A percentile compares a stretch with the other conserved stretches of the same genome.
Evolutionary conservation across 2,329 filamentous ascomycete species (phyloP).

Genomic region (Diaporthe aspalathi): DNA sequence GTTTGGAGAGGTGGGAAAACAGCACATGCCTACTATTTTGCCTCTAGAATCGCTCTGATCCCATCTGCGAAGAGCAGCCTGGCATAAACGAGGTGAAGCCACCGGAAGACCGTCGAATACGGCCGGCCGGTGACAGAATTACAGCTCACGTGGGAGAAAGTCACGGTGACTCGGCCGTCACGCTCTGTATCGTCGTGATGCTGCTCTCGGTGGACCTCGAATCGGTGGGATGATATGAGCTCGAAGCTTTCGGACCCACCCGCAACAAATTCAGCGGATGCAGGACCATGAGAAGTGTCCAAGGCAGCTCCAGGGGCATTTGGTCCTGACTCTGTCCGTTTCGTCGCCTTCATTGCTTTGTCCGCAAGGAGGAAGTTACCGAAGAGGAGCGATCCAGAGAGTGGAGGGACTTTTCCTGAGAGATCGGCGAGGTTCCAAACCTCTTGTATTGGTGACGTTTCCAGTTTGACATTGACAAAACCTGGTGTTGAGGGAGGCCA

Average conservation of each 20-base stretch:
- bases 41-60: constrained; percentile 7
- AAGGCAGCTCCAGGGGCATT: neutral
- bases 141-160: constrained; percentile 26
- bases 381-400: constrained; percentile 20
- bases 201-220: constrained; percentile 12
- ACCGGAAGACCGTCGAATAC: neutral
- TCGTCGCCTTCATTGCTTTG: neutral
- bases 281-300: neutral
- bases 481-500: neutral
- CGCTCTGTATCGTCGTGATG: neutral
- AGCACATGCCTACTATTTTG: neutral
- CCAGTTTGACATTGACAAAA: neutral
- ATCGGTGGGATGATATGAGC: constrained; percentile 24
- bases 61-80: constrained; percentile 16
- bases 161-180: neutral
- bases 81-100: constrained; percentile 4
- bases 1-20: neutral
- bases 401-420: neutral
- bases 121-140: constrained; percentile 9
- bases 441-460: neutral
- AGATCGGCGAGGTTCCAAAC: neutral
- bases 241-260: constrained; percentile 1
- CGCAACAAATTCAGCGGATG: constrained; percentile 3
- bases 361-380: constrained; percentile 17
- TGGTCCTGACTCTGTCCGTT: neutral